phyloP scores from a whole-genome alignment of 2,329 filamentous ascomycete genomes.

The Bipolaris oryzae region DNA sequence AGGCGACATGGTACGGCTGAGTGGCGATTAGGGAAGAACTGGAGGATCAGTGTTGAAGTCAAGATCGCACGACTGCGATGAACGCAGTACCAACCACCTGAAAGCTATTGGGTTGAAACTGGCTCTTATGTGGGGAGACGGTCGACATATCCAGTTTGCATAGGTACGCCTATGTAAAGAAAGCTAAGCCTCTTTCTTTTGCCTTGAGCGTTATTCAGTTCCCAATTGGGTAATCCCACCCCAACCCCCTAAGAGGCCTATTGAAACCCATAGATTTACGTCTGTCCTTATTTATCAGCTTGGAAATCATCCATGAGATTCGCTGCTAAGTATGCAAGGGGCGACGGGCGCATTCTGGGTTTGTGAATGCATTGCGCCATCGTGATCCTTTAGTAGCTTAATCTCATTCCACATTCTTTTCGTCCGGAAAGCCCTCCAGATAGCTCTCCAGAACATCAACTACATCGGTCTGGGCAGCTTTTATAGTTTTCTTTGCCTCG shows the following conservation, averaged over 20 bases:
- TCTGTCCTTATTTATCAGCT: neutral
- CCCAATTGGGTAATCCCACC: neutral
- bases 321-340: neutral
- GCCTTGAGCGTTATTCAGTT: conserved; percentile 2
- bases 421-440: conserved; percentile 16
- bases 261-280: neutral
- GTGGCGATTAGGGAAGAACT: neutral
- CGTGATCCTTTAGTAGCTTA: neutral
- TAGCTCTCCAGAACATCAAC: conserved; percentile 34
- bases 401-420: neutral
- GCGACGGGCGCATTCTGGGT: neutral
- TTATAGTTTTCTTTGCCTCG: neutral
- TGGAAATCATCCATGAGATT: neutral
- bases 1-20: neutral
- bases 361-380: neutral
- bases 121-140: neutral
- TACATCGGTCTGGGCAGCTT: conserved; percentile 19
- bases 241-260: neutral
- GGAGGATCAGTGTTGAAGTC: neutral
- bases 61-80: neutral
- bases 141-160: neutral
- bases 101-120: neutral
- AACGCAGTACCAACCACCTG: neutral
- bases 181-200: conserved; percentile 5
- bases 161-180: neutral